Percentiles rank a stretch among this genome's conserved stretches.
Evolutionary conservation across 768 basidiomycete genomes (phyloP).

Genomic region (Termitomyces sp.): DNA sequence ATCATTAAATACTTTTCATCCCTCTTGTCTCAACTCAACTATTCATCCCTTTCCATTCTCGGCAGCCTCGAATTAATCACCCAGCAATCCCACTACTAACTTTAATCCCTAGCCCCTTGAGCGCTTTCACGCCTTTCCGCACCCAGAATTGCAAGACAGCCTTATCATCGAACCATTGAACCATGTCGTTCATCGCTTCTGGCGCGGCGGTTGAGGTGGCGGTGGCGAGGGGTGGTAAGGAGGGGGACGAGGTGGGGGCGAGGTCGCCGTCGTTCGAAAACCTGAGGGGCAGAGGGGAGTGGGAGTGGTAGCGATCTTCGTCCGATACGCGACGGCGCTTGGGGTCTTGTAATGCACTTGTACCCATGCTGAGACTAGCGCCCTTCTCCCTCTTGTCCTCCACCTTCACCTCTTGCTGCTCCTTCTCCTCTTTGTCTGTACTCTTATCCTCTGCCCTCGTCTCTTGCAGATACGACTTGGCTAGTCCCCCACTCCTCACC

Average conservation of each 20-base stretch:
- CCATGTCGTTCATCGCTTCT: constrained; percentile 11
- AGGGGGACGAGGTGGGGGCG: neutral
- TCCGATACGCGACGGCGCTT: neutral
- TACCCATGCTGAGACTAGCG: neutral
- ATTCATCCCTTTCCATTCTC: no score
- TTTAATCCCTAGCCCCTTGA: constrained; percentile 43
- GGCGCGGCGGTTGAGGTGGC: neutral
- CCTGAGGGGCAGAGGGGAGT: neutral
- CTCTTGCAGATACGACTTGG: neutral
- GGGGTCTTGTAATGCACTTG: neutral
- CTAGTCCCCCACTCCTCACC: constrained; percentile 27
- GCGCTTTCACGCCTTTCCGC: constrained; percentile 40
- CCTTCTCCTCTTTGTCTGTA: neutral
- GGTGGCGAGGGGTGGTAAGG: neutral
- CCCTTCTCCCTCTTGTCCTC: neutral
- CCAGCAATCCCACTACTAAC: constrained; percentile 34
- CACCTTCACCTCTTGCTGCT: neutral
- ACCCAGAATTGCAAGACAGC: constrained; percentile 45
- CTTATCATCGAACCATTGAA: constrained; percentile 51
- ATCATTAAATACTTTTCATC: no score
- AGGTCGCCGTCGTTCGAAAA: neutral
- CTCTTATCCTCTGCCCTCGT: neutral
- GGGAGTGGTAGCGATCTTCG: no score
- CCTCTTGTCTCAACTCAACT: no score
- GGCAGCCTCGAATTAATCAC: no score